Conservation (phyloP, 495 filamentous ascomycete species). For the Talaromyces nanjingensis region DNA sequence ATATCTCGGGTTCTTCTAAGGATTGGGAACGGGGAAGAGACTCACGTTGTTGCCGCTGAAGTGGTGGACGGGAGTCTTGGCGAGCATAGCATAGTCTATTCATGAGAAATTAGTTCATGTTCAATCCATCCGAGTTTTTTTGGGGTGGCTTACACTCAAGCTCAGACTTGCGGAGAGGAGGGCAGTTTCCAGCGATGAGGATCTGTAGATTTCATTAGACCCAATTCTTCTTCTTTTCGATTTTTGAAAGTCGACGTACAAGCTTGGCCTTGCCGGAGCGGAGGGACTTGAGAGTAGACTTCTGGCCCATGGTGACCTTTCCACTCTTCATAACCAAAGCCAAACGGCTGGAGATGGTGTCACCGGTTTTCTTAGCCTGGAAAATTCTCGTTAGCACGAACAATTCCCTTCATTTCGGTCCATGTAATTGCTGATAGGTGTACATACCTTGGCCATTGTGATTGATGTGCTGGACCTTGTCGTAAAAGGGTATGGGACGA, state of each 20-base stretch:
- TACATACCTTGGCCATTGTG: conserved; percentile 9
- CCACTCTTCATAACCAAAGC: conserved; percentile 96
- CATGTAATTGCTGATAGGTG: not conserved
- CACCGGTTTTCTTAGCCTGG: conserved; percentile 12
- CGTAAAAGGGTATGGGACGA: not conserved
- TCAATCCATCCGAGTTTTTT: conserved; percentile 2
- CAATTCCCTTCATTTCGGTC: not conserved
- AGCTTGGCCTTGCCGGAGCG: conserved; percentile 78
- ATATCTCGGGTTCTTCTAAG: conserved; percentile 11
- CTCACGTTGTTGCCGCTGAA: conserved; percentile 97
- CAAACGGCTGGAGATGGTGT: conserved; percentile 51
- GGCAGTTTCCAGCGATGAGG: conserved; percentile 87
- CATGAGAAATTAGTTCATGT: not conserved
- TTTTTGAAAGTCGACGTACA: conserved; percentile 25
- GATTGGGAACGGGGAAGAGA: conserved; percentile 20
- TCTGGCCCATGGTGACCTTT: conserved; percentile 89
- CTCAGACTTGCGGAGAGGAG: conserved; percentile 91
- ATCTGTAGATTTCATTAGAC: conserved; percentile 31
- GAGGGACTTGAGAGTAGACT: conserved; percentile 92
- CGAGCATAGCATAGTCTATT: conserved; percentile 74
- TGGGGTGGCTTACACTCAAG: conserved; percentile 55
- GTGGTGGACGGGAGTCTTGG: conserved; percentile 92
- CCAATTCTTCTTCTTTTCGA: not conserved
- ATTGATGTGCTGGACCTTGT: conserved; percentile 7
- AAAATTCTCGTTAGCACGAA: not conserved